Evolutionary conservation across 1,139 yeast genomes (phyloP).

Genomic region (Sugiyamaella castrensis): DNA sequence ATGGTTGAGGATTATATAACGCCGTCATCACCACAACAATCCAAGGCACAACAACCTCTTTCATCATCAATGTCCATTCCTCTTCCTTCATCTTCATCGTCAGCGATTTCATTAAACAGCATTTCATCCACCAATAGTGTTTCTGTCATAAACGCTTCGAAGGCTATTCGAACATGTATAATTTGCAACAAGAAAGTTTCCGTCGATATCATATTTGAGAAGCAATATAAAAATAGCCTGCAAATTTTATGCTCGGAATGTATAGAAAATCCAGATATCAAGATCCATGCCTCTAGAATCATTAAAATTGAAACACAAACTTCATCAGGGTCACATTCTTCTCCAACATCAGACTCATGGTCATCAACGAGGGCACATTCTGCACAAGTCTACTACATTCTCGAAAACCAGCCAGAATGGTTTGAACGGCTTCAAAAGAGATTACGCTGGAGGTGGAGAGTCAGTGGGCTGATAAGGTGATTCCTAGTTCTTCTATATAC

Average conservation of each 20-base stretch:
- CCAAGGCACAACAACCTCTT: not conserved
- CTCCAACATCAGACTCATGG: slow-evolving; percentile 4
- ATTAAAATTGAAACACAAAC: slow-evolving; percentile 9
- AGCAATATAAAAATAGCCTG: slow-evolving; percentile 8
- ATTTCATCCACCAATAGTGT: slow-evolving; percentile 16
- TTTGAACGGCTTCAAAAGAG: slow-evolving; percentile 37
- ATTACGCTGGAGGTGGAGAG: slow-evolving; percentile 49
- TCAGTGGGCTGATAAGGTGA: slow-evolving; percentile 34
- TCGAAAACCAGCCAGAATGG: slow-evolving; percentile 26
- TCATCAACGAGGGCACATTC: slow-evolving; percentile 2
- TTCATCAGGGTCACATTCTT: slow-evolving; percentile 7
- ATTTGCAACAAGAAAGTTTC: not conserved
- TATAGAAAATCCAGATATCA: slow-evolving; percentile 26
- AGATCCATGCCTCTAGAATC: slow-evolving; percentile 15
- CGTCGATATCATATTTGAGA: slow-evolving; percentile 7
- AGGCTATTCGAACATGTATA: slow-evolving; percentile 1
- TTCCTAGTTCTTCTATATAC: not conserved
- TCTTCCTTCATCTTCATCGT: not conserved
- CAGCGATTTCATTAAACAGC: not conserved
- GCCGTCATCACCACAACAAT: slow-evolving; percentile 3
- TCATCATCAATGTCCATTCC: not conserved
- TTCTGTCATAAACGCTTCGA: slow-evolving; percentile 30
- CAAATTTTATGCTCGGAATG: slow-evolving; percentile 3
- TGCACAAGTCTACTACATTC: slow-evolving; percentile 17
- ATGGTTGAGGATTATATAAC: slow-evolving; percentile 35